Base-by-base conservation (phyloP, 2,329 filamentous ascomycete species). In the Colletotrichum sidae region DNA sequence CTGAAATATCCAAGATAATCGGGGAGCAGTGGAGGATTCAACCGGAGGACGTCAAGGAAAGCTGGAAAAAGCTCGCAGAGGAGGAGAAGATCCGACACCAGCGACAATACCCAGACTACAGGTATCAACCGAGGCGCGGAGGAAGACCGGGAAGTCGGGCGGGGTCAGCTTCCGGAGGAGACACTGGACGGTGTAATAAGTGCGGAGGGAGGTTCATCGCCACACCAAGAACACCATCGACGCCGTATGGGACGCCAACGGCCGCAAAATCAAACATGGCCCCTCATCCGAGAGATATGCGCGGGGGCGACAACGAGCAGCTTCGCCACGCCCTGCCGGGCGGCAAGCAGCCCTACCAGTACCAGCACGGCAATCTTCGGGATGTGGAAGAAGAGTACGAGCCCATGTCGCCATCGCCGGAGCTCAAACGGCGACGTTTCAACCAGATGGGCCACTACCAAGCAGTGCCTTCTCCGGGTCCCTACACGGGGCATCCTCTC, bases 1-100 rank as follows among this genome's bases (percentile, higher is more conserved):
- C 95, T 3, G 93, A 97, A 56, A 97, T 98, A 72, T 97, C 95
- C 69, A 97, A 97, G 79, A 96, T 98, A 72, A 97, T 98, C 71
- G 95, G 95, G 56, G 88, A 93, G 76, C 91, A 94, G 86, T 99
- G 96, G 96, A 89, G 91, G 73, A 86, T 89, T 60, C 90, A 96
- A 73, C 80, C 89, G 4, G 85, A 90, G 33, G 88, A 92, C 57
- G 85, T 90, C 62, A 97, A 97, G 79, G 87, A 89, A 69, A 86
- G 90, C 76, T 99, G 96, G 96, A 97, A 96, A 77, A 85, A 86
- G 67, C 86, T 97, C 61, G 96, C 96, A 66, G 93, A 96, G 80
- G 92, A 97, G 79, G 96, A 98, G 77, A 98, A 98, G 82, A 83
- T 89, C 67, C 90, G 92, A 15, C 96, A 99, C 77, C 90, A 93